Percentiles rank a stretch among this genome's conserved stretches.
These are phyloP conservation scores for Citrus unshiu DNA, from an alignment of 345 rosid genomes.

Conservation along the genomic window DNA sequence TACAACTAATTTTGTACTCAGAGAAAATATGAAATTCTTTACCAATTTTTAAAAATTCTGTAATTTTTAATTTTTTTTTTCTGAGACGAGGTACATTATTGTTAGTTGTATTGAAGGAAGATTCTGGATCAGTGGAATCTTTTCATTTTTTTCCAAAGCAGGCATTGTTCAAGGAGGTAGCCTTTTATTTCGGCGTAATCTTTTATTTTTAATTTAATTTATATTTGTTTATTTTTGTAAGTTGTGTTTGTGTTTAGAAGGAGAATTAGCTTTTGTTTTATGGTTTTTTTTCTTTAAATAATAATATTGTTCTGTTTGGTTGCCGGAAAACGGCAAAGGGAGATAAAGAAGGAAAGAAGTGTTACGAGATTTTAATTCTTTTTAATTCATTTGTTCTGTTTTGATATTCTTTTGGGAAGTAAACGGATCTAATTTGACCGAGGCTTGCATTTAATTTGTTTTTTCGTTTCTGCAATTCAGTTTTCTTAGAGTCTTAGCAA, in stretches of 20 bases:
- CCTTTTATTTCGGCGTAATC: background rate
- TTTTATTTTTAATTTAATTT: background rate
- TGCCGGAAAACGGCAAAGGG: background rate
- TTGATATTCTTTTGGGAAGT: background rate
- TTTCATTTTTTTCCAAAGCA: background rate
- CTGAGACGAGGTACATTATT: slow-evolving; percentile 1
- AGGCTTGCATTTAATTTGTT: background rate
- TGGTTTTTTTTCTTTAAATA: background rate
- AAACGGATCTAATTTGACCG: background rate
- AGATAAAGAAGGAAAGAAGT: background rate
- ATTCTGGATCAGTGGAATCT: background rate
- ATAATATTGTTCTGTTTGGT: background rate
- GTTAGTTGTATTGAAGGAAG: background rate
- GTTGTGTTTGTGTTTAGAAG: background rate
- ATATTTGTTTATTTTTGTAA: background rate
- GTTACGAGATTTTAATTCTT: background rate
- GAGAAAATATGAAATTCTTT: too few species aligned
- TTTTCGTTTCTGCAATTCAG: too few species aligned
- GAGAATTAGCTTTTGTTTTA: background rate
- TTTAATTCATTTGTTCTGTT: background rate
- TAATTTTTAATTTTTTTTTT: background rate
- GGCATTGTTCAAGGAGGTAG: background rate
- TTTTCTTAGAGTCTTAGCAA: background rate
- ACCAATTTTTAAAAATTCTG: too few species aligned
- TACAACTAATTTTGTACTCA: too few species aligned